Base-by-base conservation (phyloP, 2,329 filamentous ascomycete genomes). In the Fusarium tuaranense region DNA sequence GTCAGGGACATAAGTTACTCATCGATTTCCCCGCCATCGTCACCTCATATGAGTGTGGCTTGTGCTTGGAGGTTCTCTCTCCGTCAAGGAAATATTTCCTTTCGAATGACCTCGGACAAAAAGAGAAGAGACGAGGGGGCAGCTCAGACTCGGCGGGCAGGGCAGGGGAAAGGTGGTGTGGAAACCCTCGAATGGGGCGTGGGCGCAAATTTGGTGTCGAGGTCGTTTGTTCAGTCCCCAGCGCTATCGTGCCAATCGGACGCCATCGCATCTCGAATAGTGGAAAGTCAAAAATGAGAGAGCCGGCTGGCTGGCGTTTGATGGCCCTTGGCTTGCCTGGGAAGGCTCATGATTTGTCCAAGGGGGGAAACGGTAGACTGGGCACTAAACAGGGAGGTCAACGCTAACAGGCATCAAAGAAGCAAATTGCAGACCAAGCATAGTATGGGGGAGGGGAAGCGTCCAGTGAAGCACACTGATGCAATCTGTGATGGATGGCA, bases 221-320 rank as follows among this genome's bases (percentile, higher is more conserved):
- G 66, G 72, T 73, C 68, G 67, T 70, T 59, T 75, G 63, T 68
- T 71, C 60, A 67, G 65, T 32, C 64, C 67, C 62, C 59, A 68
- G 68, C 64, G 76, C 68, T 80, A 81, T 81, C 80, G 77, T 79
- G 67, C 80, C 80, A 82, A 82, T 82, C 78, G 76, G 78, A 76
- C 58, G 64, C 63, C 78, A 81, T 80, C 79, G 80, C 80, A 79
- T 80, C 48, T 67, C 63, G 14, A 63, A 69, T 78, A 73, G 71
- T 66, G 60, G 39, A 74, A 78, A 78, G 74, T 78, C 69, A 73
- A 78, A 78, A 78, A 71, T 61, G 63, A 65, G 61, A 76, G 66
- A 75, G 71, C 59, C 74, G 67, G 66, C 60, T 63, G 71, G 46
- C 38, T 70, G 51, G 63, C 41, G 48, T 58, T 68, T 51, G 51